Percentiles rank a stretch among this genome's conserved stretches.
Evolutionary conservation across 345 rosid species (phyloP).

Genomic region (Pseudoturritis turrita): DNA sequence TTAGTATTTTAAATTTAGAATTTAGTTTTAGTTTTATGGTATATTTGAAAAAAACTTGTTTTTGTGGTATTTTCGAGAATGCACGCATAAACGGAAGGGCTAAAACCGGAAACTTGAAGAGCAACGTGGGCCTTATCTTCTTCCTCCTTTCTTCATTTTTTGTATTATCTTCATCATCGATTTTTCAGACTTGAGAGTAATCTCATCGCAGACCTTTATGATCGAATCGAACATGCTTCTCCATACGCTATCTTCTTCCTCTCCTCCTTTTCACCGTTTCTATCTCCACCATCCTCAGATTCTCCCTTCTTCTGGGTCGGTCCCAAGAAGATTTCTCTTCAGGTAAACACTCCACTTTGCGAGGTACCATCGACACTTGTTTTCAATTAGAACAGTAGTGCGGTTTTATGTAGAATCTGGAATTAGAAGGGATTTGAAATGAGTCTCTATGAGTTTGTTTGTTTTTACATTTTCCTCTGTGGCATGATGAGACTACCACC

Average conservation of each 20-base stretch:
- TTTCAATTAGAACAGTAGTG: background rate
- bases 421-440: background rate
- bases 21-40: no score
- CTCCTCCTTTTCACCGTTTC: conserved; percentile 28
- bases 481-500: background rate
- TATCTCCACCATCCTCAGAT: conserved; percentile 29
- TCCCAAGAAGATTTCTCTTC: conserved; percentile 33
- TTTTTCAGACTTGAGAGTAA: background rate
- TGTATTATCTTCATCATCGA: background rate
- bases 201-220: conserved; percentile 16
- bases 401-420: background rate
- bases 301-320: conserved; percentile 32
- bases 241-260: conserved; percentile 44
- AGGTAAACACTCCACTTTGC: conserved; percentile 32
- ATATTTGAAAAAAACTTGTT: no score
- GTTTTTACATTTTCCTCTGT: background rate
- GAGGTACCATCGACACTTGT: no score
- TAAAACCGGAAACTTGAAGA: conserved; percentile 9
- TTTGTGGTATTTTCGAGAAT: no score
- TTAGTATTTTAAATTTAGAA: no score
- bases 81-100: no score
- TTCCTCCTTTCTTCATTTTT: background rate
- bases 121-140: conserved; percentile 33
- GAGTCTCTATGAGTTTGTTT: background rate
- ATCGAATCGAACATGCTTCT: conserved; percentile 43